Evolutionary conservation across 2,329 filamentous ascomycete species (phyloP).

Genomic region (Phaeomoniella chlamydospora): DNA sequence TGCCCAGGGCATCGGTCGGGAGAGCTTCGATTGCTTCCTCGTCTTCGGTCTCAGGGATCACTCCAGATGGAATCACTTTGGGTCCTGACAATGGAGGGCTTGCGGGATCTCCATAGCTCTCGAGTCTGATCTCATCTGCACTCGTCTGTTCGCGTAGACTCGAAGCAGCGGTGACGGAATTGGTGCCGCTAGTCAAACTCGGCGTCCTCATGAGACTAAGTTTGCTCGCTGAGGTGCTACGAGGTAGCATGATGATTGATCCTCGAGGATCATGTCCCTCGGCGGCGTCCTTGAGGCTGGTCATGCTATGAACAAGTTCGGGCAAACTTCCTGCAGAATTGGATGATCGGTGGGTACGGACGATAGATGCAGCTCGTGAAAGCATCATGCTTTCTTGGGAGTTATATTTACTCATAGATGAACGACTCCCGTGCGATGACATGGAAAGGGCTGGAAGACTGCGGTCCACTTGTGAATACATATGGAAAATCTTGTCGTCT

Average conservation of each 20-base stretch:
- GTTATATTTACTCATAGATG: slow-evolving; percentile 38
- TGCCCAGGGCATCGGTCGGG: no score
- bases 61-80: not conserved
- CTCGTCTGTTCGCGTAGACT: not conserved
- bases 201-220: slow-evolving; percentile 19
- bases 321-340: slow-evolving; percentile 27
- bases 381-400: slow-evolving; percentile 39
- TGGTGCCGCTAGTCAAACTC: slow-evolving; percentile 13
- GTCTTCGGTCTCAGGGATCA: no score
- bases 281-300: slow-evolving; percentile 21
- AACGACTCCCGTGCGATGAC: slow-evolving; percentile 31
- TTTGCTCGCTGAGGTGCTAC: slow-evolving; percentile 22
- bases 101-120: not conserved
- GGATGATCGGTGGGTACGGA: slow-evolving; percentile 28
- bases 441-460: slow-evolving; percentile 23
- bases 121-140: not conserved
- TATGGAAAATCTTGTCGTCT: slow-evolving; percentile 30
- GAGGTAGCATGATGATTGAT: slow-evolving; percentile 14
- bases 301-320: slow-evolving; percentile 25
- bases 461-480: slow-evolving; percentile 26
- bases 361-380: slow-evolving; percentile 27
- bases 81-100: not conserved
- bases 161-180: slow-evolving; percentile 5
- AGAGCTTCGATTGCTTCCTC: no score
- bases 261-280: slow-evolving; percentile 13